Conservation (phyloP, 2,329 filamentous ascomycete species). For the Arthrinium phaeospermum region DNA sequence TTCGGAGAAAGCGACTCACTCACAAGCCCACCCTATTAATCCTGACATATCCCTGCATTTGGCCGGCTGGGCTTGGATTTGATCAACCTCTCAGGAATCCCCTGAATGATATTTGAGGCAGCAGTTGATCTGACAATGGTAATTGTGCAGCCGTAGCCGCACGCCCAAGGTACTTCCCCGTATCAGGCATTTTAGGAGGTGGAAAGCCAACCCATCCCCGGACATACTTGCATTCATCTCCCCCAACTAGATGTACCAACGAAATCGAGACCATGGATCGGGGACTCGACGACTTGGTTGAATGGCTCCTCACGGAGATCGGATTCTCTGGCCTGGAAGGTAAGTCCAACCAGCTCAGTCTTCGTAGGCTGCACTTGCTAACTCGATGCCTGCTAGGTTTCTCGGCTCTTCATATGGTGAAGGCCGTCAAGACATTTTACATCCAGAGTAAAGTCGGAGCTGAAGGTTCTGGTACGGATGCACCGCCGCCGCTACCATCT, state of each 20-base stretch:
- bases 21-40: not conserved
- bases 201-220: not conserved
- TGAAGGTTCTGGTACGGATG: not conserved
- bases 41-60: not conserved
- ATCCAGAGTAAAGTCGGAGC: not conserved
- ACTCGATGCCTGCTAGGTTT: constrained; percentile 31
- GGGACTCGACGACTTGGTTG: constrained; percentile 52
- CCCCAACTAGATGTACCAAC: constrained; percentile 1
- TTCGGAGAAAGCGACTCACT: not conserved
- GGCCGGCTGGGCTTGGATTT: not conserved
- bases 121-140: not conserved
- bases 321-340: constrained; percentile 50
- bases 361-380: not conserved
- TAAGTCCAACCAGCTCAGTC: constrained; percentile 35
- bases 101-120: not conserved
- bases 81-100: not conserved
- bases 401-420: constrained; percentile 33
- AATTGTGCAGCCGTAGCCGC: not conserved
- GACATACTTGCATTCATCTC: not conserved
- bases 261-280: constrained; percentile 40
- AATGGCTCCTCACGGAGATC: constrained; percentile 50
- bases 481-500: not conserved
- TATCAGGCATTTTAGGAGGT: not conserved
- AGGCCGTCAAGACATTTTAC: constrained; percentile 35
- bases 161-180: not conserved